Evolutionary conservation across 2,329 filamentous ascomycete genomes (phyloP).

Genomic region (Penicillium polonicum): DNA sequence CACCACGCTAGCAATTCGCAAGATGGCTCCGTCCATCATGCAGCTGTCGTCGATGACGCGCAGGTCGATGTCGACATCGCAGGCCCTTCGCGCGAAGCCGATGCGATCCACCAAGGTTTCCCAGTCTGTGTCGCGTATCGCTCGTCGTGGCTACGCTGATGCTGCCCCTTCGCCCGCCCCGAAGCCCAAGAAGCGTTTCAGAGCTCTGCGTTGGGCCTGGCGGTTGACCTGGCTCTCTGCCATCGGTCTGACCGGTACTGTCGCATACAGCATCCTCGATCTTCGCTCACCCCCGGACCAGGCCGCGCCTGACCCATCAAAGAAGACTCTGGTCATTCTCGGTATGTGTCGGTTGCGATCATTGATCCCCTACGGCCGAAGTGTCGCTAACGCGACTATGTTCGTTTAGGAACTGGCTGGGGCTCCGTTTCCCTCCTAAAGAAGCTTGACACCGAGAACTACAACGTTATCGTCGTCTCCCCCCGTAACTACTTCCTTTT

Average conservation of each 20-base stretch:
- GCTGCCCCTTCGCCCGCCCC: slow-evolving; percentile 39
- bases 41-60: slow-evolving; percentile 39
- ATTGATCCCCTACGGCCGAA: slow-evolving; percentile 1
- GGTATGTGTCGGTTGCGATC: slow-evolving; percentile 56
- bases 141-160: slow-evolving; percentile 54
- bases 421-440: slow-evolving; percentile 93
- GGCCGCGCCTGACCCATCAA: slow-evolving; percentile 72
- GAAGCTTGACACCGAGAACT: slow-evolving; percentile 98
- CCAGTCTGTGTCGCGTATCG: slow-evolving; percentile 36
- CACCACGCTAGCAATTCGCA: slow-evolving; percentile 35
- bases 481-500: slow-evolving; percentile 99
- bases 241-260: slow-evolving; percentile 66
- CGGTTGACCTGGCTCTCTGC: slow-evolving; percentile 75
- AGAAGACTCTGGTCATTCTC: slow-evolving; percentile 96
- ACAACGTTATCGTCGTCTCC: slow-evolving; percentile 97
- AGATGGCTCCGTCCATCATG: slow-evolving; percentile 33
- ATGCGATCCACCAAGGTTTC: slow-evolving; percentile 24
- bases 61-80: slow-evolving; percentile 36
- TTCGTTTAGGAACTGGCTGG: slow-evolving; percentile 80
- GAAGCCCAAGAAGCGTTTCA: slow-evolving; percentile 61
- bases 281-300: slow-evolving; percentile 81
- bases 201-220: slow-evolving; percentile 76
- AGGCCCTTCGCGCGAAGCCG: slow-evolving; percentile 27
- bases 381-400: slow-evolving; percentile 23
- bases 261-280: slow-evolving; percentile 78